Conservation (phyloP, 768 basidiomycete species). For the Neoboletus magnificus region DNA sequence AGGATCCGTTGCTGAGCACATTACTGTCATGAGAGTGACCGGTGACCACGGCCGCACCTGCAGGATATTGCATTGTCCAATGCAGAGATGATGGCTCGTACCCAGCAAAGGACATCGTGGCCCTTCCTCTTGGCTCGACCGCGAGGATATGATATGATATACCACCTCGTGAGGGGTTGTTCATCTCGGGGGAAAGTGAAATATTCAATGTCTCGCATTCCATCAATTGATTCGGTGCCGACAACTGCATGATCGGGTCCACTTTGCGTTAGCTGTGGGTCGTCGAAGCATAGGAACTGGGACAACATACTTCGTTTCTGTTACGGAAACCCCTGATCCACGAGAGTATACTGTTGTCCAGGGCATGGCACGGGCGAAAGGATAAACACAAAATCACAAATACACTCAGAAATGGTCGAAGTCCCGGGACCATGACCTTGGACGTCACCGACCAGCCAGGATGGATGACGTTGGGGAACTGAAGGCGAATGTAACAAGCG, state of each 20-base stretch:
- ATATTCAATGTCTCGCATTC: constrained; percentile 18
- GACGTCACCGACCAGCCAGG: constrained; percentile 1
- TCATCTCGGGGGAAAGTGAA: not conserved
- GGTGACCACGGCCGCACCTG: constrained; percentile 33
- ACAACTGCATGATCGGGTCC: not conserved
- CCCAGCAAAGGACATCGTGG: constrained; percentile 36
- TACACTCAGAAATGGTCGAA: constrained; percentile 2
- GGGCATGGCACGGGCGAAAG: constrained; percentile 1
- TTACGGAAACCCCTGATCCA: not conserved
- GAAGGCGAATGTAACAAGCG: not conserved
- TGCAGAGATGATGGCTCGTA: constrained; percentile 28
- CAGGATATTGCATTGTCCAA: constrained; percentile 40
- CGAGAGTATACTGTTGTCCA: not conserved
- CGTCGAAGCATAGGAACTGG: not conserved
- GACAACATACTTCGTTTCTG: constrained; percentile 4
- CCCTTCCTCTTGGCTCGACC: constrained; percentile 35
- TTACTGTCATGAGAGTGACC: not conserved
- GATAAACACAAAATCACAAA: constrained; percentile 1
- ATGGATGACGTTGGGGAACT: not conserved
- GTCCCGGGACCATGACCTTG: constrained; percentile 10
- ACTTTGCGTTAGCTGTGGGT: not conserved
- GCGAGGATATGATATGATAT: constrained; percentile 42
- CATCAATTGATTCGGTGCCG: not conserved
- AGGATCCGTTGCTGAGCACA: not conserved
- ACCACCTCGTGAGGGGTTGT: constrained; percentile 6